Evolutionary conservation across 352 stramenopile genomes (phyloP).

Genomic region (Saprolegnia parasitica): DNA sequence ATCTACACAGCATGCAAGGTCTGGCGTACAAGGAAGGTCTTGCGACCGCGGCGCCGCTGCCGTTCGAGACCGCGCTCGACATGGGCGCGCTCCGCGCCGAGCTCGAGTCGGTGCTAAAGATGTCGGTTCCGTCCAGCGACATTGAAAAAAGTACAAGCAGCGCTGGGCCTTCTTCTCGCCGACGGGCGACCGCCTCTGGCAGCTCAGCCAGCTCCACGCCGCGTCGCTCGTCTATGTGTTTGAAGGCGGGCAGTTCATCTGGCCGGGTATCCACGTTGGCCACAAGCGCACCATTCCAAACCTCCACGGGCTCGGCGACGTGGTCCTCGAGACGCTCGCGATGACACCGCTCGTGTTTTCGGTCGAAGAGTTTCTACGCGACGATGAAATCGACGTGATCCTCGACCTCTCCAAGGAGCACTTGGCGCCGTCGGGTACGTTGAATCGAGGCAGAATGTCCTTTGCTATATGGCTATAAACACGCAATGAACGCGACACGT

Average conservation of each 20-base stretch:
- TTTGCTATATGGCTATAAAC: too few relatives aligned
- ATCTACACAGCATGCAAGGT: slow-evolving; percentile 38
- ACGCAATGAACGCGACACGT: too few relatives aligned
- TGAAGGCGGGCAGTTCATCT: slow-evolving; percentile 72
- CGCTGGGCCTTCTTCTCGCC: slow-evolving; percentile 59
- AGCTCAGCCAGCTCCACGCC: slow-evolving; percentile 37
- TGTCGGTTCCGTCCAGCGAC: slow-evolving; percentile 33
- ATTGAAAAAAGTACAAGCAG: slow-evolving; percentile 57
- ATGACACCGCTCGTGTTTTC: slow-evolving; percentile 65
- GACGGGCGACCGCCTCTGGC: slow-evolving; percentile 43
- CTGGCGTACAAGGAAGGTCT: slow-evolving; percentile 56
- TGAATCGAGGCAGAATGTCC: too few relatives aligned
- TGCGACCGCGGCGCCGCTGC: slow-evolving; percentile 32
- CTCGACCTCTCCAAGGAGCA: slow-evolving; percentile 61
- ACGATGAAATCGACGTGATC: slow-evolving; percentile 73
- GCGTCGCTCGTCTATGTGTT: slow-evolving; percentile 64
- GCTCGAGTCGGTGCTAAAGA: slow-evolving; percentile 43
- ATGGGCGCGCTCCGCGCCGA: slow-evolving; percentile 35
- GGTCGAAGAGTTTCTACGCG: slow-evolving; percentile 65
- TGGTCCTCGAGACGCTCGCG: slow-evolving; percentile 54
- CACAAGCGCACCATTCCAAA: slow-evolving; percentile 61
- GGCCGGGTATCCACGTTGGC: slow-evolving; percentile 56
- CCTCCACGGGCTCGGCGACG: slow-evolving; percentile 41
- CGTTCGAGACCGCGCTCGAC: slow-evolving; percentile 39
- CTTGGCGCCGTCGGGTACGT: slow-evolving; percentile 43